Base-by-base conservation (phyloP, 1,284 basidiomycete species). In the Anthracocystis panici-leucophaei region DNA sequence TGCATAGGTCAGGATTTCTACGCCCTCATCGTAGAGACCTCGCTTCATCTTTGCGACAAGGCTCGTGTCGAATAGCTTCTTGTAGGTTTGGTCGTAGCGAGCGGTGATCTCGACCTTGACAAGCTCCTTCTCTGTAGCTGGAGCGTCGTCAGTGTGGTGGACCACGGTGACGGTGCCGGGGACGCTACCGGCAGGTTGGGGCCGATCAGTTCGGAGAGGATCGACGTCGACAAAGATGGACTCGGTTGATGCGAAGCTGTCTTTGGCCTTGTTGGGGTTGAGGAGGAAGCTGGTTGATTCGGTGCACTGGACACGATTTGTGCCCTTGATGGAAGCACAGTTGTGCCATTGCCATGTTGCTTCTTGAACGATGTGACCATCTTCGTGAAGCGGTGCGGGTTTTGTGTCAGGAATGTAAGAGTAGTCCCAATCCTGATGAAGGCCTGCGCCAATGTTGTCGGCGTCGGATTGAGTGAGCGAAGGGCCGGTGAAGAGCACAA, bases 91-190 rank as follows among this genome's bases (percentile, higher is more conserved):
- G 45, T 78, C 78, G 64, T 80, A 80, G 25, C 59, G 67, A 9
- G 71, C 80, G 14, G 75, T 79, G 42, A 81, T 66, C 29, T 81
- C 71, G 14, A 81, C 74, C 46, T 72, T 65, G 59, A 81, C 68
- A 20, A 75, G 59, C 18, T 66, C 68, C 55, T 73, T 71, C 41
- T 72, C 58, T 8, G 29, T 58, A 10, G 55, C 59, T 4, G 64
- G 58, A 8, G 58, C 52, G 16, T 65, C 57, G 9, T 42, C 56
- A 35, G 62, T 57, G 48, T 61, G 57, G 21, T 75, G 71, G 10
- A 77, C 59, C 10, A 74, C 65, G 11, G 57, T 65, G 49, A 75
- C 57, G 48, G 50, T 64, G 12, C 73, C 73, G 5, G 73, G 73
- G 6, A 68, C 73, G 20, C 73, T 75, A 8, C 75, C 75, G 0